A percentile compares a stretch with the other conserved stretches of the same genome.
Conservation (phyloP, 768 basidiomycete genomes). For the Paxillus rubicundulus region DNA sequence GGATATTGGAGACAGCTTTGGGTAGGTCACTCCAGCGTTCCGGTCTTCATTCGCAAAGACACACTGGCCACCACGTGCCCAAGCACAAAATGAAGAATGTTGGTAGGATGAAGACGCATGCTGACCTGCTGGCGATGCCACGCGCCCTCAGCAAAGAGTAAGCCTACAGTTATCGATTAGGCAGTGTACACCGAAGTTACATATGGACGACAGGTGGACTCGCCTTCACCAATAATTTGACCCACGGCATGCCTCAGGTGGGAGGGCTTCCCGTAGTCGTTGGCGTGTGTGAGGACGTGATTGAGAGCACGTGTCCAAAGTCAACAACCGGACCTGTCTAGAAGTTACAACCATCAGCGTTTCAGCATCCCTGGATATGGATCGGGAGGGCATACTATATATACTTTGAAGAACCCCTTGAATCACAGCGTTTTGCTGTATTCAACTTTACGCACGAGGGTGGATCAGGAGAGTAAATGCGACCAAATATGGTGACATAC, state of each 20-base stretch:
- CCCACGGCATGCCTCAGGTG: slow-evolving; percentile 36
- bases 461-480: neutral
- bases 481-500: slow-evolving; percentile 25
- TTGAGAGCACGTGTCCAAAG: slow-evolving; percentile 61
- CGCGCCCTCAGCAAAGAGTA: no score
- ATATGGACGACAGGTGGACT: neutral
- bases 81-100: neutral
- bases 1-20: slow-evolving; percentile 38
- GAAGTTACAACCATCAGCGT: neutral
- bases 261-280: slow-evolving; percentile 57
- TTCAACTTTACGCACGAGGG: slow-evolving; percentile 41
- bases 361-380: neutral
- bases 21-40: slow-evolving; percentile 59
- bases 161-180: slow-evolving; percentile 33
- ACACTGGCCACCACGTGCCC: neutral
- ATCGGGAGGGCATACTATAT: slow-evolving; percentile 10
- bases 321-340: slow-evolving; percentile 47
- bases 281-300: slow-evolving; percentile 58
- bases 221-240: slow-evolving; percentile 42
- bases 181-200: neutral
- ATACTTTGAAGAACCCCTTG: slow-evolving; percentile 43
- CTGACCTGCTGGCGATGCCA: no score
- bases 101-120: no score
- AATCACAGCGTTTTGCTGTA: slow-evolving; percentile 49
- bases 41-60: slow-evolving; percentile 39